These are phyloP conservation scores for Tetracentron sinense DNA, from an alignment of 164 flowering plant genomes.

Conservation along the genomic window DNA sequence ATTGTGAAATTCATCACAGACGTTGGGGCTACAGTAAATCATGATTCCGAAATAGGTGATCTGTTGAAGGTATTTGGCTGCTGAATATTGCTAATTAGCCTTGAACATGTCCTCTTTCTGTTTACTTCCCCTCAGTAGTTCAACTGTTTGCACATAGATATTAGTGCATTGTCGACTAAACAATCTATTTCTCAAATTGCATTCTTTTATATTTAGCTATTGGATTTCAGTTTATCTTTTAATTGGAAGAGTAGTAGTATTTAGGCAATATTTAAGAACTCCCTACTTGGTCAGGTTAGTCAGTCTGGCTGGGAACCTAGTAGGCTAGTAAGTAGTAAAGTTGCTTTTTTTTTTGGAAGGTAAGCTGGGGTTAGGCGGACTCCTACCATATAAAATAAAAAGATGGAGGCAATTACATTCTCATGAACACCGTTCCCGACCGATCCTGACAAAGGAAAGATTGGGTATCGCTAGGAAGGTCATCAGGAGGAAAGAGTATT, in stretches of 20 bases:
- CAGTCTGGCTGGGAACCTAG: neutral
- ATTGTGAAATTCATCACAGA: constrained; percentile 93
- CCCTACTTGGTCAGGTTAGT: neutral
- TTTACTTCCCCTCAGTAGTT: neutral
- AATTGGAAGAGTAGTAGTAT: neutral
- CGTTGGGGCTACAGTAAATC: constrained; percentile 81
- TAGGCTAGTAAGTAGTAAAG: neutral
- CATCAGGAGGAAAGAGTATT: no score
- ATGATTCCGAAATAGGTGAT: constrained; percentile 91
- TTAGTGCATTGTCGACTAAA: neutral
- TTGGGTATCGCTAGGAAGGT: no score
- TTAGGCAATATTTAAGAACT: neutral
- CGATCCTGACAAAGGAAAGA: no score
- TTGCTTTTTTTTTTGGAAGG: neutral
- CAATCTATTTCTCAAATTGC: neutral
- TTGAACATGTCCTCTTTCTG: neutral
- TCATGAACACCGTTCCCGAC: no score
- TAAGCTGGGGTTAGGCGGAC: neutral
- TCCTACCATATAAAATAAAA: neutral
- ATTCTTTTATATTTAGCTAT: neutral
- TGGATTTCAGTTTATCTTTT: neutral
- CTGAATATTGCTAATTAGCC: neutral
- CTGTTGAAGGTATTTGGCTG: constrained; percentile 62
- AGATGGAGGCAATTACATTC: no score
- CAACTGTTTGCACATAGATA: neutral